Evolutionary conservation across 2,329 filamentous ascomycete species (phyloP).

Genomic region (Xenoacremonium recifei): DNA sequence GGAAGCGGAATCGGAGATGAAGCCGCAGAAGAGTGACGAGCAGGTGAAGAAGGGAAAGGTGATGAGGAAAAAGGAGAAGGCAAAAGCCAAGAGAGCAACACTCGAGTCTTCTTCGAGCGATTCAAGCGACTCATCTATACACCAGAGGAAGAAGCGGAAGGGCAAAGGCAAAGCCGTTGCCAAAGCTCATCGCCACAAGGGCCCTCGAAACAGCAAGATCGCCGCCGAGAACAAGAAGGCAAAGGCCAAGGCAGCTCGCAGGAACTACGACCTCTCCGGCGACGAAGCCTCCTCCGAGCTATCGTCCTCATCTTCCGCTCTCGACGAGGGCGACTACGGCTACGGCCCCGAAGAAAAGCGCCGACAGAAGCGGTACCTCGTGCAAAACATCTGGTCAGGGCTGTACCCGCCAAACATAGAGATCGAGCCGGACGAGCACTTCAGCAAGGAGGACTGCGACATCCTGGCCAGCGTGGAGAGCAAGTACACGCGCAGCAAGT

Average conservation of each 20-base stretch:
- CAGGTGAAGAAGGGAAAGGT: constrained; percentile 2
- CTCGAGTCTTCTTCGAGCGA: not conserved
- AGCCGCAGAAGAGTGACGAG: constrained; percentile 3
- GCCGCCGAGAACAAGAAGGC: constrained; percentile 19
- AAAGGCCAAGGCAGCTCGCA: constrained; percentile 2
- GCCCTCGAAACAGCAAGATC: constrained; percentile 16
- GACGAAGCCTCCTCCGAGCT: constrained; percentile 26
- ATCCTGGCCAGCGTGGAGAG: constrained; percentile 35
- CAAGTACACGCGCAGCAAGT: constrained; percentile 31
- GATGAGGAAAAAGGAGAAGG: constrained; percentile 7
- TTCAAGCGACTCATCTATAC: no score
- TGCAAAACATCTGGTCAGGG: constrained; percentile 26
- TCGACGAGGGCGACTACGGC: constrained; percentile 10
- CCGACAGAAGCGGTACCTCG: constrained; percentile 30
- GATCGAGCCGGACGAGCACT: constrained; percentile 22
- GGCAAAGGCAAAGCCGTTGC: constrained; percentile 4
- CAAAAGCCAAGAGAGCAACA: constrained; percentile 6
- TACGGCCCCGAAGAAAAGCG: constrained; percentile 17
- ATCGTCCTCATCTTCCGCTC: constrained; percentile 16
- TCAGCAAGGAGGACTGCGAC: constrained; percentile 30
- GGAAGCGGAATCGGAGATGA: not conserved
- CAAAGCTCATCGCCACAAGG: constrained; percentile 17
- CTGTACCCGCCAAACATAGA: constrained; percentile 29
- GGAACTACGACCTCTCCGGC: constrained; percentile 19
- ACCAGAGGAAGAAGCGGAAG: constrained; percentile 7